Evolutionary conservation across 148 eudicot genomes (phyloP), one percentile per base, ranked within the genome.

Genomic region (Polygonum maritimum): DNA sequence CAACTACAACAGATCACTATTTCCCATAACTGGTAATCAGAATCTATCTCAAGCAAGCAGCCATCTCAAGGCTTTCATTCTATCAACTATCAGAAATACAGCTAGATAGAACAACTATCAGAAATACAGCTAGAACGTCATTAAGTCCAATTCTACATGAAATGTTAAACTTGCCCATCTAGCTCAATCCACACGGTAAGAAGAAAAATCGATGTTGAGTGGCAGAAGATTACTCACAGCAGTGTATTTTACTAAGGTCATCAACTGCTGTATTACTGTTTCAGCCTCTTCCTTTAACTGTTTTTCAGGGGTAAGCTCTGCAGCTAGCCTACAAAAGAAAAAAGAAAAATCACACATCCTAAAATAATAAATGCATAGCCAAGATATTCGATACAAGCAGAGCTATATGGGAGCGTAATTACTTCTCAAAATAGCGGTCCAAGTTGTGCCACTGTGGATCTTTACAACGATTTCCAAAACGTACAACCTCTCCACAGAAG

Each of bases 391-490:
- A 39, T 12, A 70, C 39, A 38, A 16, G 11, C 5, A 22, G 12
- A 13, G 16, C 45, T 2, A 7, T 38, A 16, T n/a, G 73, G 31
- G 14, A 38, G 12, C 5, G 48, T 48, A 78, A 78, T 83, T 94
- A 94, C 98, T 90, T 92, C 83, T 92, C 97, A 85, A 94, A 90
- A 77, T 92, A 92, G 71, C 99, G 98, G 78, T 92, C 98, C 90
- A 95, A 88, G 85, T 95, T 83, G 85, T 95, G 99, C 89, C 94
- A 95, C 74, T 95, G 99, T 82, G 98, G 98, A 86, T 95, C 99
- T 87, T 90, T 94, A 81, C 98, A 94, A 38, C 93, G 89, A 87
- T 94, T 94, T 83, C 98, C 98, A 82, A 94, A 95, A 69, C 99
- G 98, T 49, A 95, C 87, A 62, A 95, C 97, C 88, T 92, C 99